Evolutionary conservation across 169 alveolate species (phyloP).

Genomic region (Babesia ovis): DNA sequence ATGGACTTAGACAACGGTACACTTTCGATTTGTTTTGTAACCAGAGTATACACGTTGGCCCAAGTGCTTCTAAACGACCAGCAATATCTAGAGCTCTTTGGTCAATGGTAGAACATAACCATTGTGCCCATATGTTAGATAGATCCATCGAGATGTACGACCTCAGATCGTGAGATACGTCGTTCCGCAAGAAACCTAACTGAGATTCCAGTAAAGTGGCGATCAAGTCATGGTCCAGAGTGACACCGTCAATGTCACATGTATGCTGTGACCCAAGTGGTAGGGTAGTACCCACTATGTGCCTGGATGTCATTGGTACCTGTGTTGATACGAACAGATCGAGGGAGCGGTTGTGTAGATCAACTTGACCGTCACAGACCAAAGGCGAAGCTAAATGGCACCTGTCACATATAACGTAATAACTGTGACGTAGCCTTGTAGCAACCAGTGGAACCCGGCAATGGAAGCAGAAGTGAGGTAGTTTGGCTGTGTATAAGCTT

Average conservation of each 20-base stretch:
- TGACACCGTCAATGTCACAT: neutral
- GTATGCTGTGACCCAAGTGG: neutral
- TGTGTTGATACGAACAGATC: neutral
- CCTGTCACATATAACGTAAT: conserved; percentile 5
- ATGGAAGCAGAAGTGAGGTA: conserved; percentile 10
- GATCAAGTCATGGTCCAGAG: conserved; percentile 1
- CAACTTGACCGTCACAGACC: conserved; percentile 9
- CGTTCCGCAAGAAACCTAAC: too few relatives aligned
- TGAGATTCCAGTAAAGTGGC: neutral
- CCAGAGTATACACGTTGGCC: neutral
- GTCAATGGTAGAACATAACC: neutral
- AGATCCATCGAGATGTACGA: neutral
- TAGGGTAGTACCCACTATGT: neutral
- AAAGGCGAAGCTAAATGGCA: conserved; percentile 13
- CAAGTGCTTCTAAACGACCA: neutral
- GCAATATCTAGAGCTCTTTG: neutral
- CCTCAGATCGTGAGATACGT: neutral
- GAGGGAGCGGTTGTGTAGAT: neutral
- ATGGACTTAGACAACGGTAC: neutral
- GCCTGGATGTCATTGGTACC: neutral
- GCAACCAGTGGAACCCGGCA: neutral
- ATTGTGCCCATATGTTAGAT: conserved; percentile 3
- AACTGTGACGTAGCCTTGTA: neutral
- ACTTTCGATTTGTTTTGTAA: conserved; percentile 1
- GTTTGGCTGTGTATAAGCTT: neutral